Conservation (phyloP, 2,329 filamentous ascomycete genomes). For the Venturia effusa region DNA sequence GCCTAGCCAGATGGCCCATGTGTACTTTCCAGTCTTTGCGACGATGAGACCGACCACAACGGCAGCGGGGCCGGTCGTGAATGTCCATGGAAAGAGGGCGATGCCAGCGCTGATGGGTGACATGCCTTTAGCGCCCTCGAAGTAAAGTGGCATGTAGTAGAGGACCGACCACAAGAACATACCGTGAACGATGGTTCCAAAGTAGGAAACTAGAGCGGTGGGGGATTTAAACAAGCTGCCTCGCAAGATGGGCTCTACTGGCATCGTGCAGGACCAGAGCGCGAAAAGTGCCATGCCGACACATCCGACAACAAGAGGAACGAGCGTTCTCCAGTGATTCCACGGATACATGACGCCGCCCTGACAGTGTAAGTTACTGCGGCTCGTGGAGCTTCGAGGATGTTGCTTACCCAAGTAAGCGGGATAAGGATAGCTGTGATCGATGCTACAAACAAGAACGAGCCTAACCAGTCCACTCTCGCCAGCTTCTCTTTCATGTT, state of each 20-base stretch:
- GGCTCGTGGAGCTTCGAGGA: neutral
- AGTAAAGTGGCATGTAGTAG: conserved; percentile 13
- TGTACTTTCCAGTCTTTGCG: neutral
- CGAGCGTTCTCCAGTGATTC: conserved; percentile 49
- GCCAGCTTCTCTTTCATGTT: conserved; percentile 38
- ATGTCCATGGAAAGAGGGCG: neutral
- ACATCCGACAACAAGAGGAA: conserved; percentile 48
- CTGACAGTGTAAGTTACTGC: conserved; percentile 10
- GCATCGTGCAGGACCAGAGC: conserved; percentile 26
- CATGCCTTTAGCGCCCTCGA: neutral
- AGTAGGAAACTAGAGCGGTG: conserved; percentile 1
- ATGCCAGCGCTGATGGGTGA: neutral
- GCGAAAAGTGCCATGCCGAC: conserved; percentile 27
- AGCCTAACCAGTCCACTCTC: conserved; percentile 54
- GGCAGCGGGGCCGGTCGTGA: neutral
- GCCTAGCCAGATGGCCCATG: neutral
- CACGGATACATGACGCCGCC: conserved; percentile 57
- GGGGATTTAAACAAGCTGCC: conserved; percentile 12
- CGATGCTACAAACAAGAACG: conserved; percentile 48
- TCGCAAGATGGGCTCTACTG: conserved; percentile 19
- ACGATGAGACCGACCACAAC: neutral
- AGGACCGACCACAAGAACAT: neutral
- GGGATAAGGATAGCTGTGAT: conserved; percentile 50
- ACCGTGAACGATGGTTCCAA: conserved; percentile 1
- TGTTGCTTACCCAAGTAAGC: conserved; percentile 38